Evolutionary conservation across 495 filamentous ascomycete species (phyloP).

Genomic region (Penicillium manginii): DNA sequence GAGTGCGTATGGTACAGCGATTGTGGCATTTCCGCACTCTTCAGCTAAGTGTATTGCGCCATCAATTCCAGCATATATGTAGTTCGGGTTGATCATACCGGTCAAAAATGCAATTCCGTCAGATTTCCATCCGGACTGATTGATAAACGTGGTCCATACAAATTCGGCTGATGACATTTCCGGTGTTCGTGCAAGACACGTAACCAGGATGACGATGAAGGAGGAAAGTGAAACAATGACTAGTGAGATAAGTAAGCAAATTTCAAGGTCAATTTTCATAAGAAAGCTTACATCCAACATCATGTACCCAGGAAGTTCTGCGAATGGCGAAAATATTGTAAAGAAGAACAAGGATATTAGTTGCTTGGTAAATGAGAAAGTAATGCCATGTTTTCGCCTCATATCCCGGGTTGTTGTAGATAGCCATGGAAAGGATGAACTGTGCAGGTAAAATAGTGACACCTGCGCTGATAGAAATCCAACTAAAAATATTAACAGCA

Average conservation of each 20-base stretch:
- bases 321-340: slow-evolving; percentile 25
- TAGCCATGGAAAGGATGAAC: slow-evolving; percentile 17
- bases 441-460: slow-evolving; percentile 19
- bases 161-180: slow-evolving; percentile 21
- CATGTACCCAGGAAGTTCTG: slow-evolving; percentile 25
- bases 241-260: background rate
- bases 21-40: slow-evolving; percentile 23
- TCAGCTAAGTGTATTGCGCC: slow-evolving; percentile 32
- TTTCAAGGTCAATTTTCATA: background rate
- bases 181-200: slow-evolving; percentile 21
- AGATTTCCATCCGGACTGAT: slow-evolving; percentile 29
- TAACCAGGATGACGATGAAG: slow-evolving; percentile 21
- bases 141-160: slow-evolving; percentile 27
- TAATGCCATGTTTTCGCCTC: slow-evolving; percentile 27
- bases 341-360: slow-evolving; percentile 18
- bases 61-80: slow-evolving; percentile 29
- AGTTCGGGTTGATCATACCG: slow-evolving; percentile 29
- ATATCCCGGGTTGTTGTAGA: slow-evolving; percentile 19
- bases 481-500: slow-evolving; percentile 21
- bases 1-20: slow-evolving; percentile 24
- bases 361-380: slow-evolving; percentile 42
- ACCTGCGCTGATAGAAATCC: slow-evolving; percentile 21
- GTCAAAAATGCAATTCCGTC: slow-evolving; percentile 28
- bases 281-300: slow-evolving; percentile 23
- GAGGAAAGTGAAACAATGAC: background rate